Percentiles rank a stretch among this genome's conserved stretches.
Evolutionary conservation across 768 basidiomycete species (phyloP).

Genomic region (Termitomyces sp.): DNA sequence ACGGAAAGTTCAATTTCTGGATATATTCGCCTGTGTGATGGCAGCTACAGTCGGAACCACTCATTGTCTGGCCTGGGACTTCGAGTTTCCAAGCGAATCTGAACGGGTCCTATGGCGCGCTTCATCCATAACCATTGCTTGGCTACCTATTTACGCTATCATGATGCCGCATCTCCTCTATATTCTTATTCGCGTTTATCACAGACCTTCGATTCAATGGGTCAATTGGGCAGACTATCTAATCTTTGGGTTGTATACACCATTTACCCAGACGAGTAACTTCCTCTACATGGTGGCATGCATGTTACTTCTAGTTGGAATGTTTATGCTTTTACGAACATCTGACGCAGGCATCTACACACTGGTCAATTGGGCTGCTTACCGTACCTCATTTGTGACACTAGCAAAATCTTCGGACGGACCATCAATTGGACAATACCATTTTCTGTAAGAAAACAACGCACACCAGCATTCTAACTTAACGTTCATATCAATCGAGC

Average conservation of each 20-base stretch:
- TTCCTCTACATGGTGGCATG: not conserved
- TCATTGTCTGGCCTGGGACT: constrained; percentile 23
- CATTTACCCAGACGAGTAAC: not conserved
- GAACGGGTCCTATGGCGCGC: constrained; percentile 21
- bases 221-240: too few species aligned
- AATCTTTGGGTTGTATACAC: not conserved
- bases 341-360: not conserved
- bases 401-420: not conserved
- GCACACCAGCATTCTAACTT: too few species aligned
- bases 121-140: constrained; percentile 1
- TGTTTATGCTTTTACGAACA: not conserved
- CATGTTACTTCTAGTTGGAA: not conserved
- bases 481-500: too few species aligned
- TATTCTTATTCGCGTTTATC: not conserved
- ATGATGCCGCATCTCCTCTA: not conserved
- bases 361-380: not conserved
- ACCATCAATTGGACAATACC: not conserved
- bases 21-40: not conserved
- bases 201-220: too few species aligned
- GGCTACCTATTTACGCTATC: not conserved
- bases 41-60: constrained; percentile 17
- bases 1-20: not conserved
- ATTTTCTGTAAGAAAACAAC: too few species aligned
- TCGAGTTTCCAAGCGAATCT: constrained; percentile 16
- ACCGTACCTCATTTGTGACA: constrained; percentile 4